Base-by-base conservation (phyloP, 2,329 filamentous ascomycete genomes). In the Byssothecium circinans region DNA sequence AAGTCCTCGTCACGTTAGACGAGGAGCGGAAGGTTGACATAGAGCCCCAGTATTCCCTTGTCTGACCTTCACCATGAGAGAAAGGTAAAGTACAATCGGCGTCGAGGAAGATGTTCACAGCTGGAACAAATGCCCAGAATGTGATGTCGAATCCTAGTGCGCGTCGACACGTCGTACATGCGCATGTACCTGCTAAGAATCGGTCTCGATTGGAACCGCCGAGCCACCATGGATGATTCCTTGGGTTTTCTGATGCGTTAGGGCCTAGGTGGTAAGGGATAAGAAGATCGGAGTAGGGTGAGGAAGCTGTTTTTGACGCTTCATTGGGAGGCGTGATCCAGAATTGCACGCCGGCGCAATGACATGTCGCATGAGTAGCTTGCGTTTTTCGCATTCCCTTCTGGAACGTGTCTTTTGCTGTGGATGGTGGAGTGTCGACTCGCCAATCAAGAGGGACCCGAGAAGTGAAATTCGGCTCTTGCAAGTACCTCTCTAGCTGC, bases 311-410 rank as follows among this genome's bases (percentile, higher is more conserved):
- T 30, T 52, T 58, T 3, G 59, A 53, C 4, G 53, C 54, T 6
- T 60, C 59, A 1, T 65, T 58, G 1, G 68, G 67, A 2, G 55
- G 60, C 8, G 60, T 61, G 3, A 79, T 67, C 4, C 68, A 57
- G 4, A 81, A 66, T 8, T 75, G 47, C 4, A 80, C 71, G 22
- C 78, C 76, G 6, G 60, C 68, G 52, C 78, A 81, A 40, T 74
- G 73, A 45, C 78, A 81, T 3, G 67, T 64, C 1, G 78, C 53
- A 0, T 69, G 62, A 11, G 76, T 43, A 12, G 14, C 14, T n/a
- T 32, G 10, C 14, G 29, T 8, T 58, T 54, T 54, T 60, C 50
- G 0, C 43, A 51, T 10, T 41, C 30, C 53, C 2, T 25, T 20
- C n/a, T 25, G 8, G 17, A 3, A 23, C 33, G 14, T 12, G 12